Percentiles rank a stretch among this genome's conserved stretches.
These are phyloP conservation scores for Ophiocordyceps sinensis DNA, from an alignment of 2,329 filamentous ascomycete species.

Conservation along the genomic window DNA sequence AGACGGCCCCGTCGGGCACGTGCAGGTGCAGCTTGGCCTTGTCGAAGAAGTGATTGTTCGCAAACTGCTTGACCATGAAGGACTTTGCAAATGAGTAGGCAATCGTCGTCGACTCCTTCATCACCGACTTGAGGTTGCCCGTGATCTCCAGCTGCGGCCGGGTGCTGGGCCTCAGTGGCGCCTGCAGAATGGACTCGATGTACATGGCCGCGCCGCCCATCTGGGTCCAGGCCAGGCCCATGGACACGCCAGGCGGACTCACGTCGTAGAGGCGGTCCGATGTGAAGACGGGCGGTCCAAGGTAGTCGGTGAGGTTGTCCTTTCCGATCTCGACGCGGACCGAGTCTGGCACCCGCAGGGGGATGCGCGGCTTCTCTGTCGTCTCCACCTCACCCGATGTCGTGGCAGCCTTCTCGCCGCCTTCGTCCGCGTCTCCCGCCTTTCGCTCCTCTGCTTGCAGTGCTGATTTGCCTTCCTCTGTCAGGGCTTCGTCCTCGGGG, in stretches of 20 bases:
- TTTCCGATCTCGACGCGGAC: constrained; percentile 80
- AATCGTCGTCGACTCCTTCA: constrained; percentile 94
- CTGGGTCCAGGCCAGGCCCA: constrained; percentile 96
- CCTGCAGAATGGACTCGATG: constrained; percentile 90
- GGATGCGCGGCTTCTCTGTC: constrained; percentile 57
- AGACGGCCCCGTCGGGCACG: constrained; percentile 89
- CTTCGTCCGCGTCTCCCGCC: constrained; percentile 36
- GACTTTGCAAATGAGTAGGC: constrained; percentile 95
- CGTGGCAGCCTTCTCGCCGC: constrained; percentile 11
- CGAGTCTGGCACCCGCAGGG: constrained; percentile 69
- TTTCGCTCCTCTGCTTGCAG: constrained; percentile 58
- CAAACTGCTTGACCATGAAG: constrained; percentile 69
- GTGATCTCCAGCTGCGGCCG: constrained; percentile 77
- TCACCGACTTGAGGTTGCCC: constrained; percentile 87
- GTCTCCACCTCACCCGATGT: constrained; percentile 21
- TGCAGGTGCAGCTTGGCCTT: constrained; percentile 91
- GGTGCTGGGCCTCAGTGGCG: constrained; percentile 57
- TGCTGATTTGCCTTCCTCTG: constrained; percentile 71
- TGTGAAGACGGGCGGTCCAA: constrained; percentile 89
- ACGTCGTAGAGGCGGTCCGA: constrained; percentile 90
- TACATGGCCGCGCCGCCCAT: constrained; percentile 95
- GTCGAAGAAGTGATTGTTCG: constrained; percentile 89
- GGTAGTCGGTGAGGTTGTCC: constrained; percentile 89
- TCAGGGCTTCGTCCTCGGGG: constrained; percentile 68
- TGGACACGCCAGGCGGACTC: constrained; percentile 85